Evolutionary conservation across 495 filamentous ascomycete species (phyloP).

Genomic region (Bombardia bombarda): DNA sequence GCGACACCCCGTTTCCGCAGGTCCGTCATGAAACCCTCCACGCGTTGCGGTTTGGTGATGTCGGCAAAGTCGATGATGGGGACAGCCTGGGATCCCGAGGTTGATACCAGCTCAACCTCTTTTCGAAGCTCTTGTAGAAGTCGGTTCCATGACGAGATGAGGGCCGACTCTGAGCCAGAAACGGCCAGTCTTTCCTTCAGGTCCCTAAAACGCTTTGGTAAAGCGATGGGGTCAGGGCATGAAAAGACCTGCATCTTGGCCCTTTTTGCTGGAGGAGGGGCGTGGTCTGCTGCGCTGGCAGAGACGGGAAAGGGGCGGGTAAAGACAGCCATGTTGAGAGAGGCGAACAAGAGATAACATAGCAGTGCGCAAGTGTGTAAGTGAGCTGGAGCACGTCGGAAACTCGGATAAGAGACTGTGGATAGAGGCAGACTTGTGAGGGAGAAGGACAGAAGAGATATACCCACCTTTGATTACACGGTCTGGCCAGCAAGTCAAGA

Average conservation of each 20-base stretch:
- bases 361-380: background rate
- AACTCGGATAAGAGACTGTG: background rate
- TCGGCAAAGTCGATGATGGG: constrained; percentile 56
- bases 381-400: background rate
- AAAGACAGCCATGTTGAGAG: constrained; percentile 13
- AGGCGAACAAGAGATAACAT: constrained; percentile 3
- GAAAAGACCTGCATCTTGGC: constrained; percentile 10
- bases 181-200: constrained; percentile 61
- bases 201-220: constrained; percentile 61
- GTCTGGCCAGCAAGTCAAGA: no score
- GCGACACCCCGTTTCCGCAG: constrained; percentile 53
- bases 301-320: constrained; percentile 8
- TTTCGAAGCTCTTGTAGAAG: constrained; percentile 48
- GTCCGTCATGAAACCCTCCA: constrained; percentile 34
- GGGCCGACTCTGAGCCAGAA: constrained; percentile 43
- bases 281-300: constrained; percentile 1
- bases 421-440: background rate
- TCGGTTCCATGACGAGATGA: constrained; percentile 54
- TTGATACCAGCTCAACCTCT: constrained; percentile 44
- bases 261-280: constrained; percentile 1
- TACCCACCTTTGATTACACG: background rate
- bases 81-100: constrained; percentile 35
- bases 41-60: constrained; percentile 36
- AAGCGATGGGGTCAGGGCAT: constrained; percentile 36
- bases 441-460: background rate